Conservation (phyloP, 2,329 filamentous ascomycete genomes). For the Cadophora luteo-olivacea region DNA sequence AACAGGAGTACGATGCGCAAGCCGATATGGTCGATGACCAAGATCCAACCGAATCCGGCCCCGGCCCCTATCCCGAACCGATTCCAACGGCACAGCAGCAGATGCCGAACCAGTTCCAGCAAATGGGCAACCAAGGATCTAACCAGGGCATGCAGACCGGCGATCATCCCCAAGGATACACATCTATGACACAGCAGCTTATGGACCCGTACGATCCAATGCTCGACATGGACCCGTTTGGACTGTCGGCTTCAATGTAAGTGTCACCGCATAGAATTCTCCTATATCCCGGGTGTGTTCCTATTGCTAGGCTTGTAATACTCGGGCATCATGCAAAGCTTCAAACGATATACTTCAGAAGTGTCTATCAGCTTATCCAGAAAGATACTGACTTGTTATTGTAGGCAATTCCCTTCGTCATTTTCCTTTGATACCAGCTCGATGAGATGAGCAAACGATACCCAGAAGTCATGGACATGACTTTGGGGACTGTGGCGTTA, state of each 20-base stretch:
- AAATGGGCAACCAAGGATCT: conserved; percentile 48
- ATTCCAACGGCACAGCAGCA: conserved; percentile 52
- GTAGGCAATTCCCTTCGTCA: conserved; percentile 82
- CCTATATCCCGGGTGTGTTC: background rate
- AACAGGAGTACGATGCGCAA: conserved; percentile 96
- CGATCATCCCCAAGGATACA: conserved; percentile 49
- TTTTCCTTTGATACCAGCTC: conserved; percentile 70
- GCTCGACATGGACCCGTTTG: conserved; percentile 92
- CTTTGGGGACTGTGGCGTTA: conserved; percentile 23
- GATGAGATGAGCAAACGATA: conserved; percentile 46
- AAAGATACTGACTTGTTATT: conserved; percentile 47
- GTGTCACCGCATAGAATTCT: background rate
- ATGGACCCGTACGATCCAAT: conserved; percentile 83
- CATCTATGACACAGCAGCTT: conserved; percentile 50
- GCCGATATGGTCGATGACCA: conserved; percentile 87
- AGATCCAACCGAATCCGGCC: conserved; percentile 72
- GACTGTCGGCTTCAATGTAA: conserved; percentile 79
- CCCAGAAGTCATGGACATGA: conserved; percentile 34
- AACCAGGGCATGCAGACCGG: conserved; percentile 49
- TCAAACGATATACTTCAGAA: background rate
- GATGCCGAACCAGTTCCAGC: conserved; percentile 36
- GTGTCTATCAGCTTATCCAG: background rate
- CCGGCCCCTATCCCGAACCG: conserved; percentile 67
- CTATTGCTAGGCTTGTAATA: background rate
- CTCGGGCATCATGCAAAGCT: background rate